Evolutionary conservation across 805 yeast species (phyloP).

Genomic region (Lachancea sp.): DNA sequence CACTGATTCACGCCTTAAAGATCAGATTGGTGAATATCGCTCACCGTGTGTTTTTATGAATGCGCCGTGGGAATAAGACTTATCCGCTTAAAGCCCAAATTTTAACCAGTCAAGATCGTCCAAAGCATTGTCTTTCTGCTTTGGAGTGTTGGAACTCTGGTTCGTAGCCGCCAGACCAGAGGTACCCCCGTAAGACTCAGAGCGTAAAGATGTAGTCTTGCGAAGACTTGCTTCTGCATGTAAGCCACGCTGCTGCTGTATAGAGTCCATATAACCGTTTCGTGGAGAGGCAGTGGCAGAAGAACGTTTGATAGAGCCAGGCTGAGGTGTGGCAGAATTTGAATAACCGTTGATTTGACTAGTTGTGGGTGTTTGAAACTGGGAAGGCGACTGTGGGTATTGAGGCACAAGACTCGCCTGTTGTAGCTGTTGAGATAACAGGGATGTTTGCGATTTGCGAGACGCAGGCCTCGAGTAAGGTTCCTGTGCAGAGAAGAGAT

Average conservation of each 20-base stretch:
- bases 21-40: not conserved
- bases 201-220: slow-evolving; percentile 5
- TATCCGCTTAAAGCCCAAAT: slow-evolving; percentile 24
- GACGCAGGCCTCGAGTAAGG: slow-evolving; percentile 16
- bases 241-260: slow-evolving; percentile 23
- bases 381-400: slow-evolving; percentile 7
- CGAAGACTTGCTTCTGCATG: slow-evolving; percentile 5
- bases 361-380: slow-evolving; percentile 6
- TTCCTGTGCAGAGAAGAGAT: slow-evolving; percentile 15
- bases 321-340: slow-evolving; percentile 7
- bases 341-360: not conserved
- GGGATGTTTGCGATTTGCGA: slow-evolving; percentile 27
- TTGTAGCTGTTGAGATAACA: slow-evolving; percentile 32
- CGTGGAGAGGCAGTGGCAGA: slow-evolving; percentile 20
- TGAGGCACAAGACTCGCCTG: slow-evolving; percentile 14
- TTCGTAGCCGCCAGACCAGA: not conserved
- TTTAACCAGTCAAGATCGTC: slow-evolving; percentile 34
- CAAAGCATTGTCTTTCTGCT: slow-evolving; percentile 9
- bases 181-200: slow-evolving; percentile 3
- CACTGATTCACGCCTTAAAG: not conserved
- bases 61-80: not conserved
- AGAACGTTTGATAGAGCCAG: slow-evolving; percentile 7
- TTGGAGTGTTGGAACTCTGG: slow-evolving; percentile 9
- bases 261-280: slow-evolving; percentile 21
- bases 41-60: not conserved